Base-by-base conservation (phyloP, 805 yeast species). In the Yueomyces sinensis region DNA sequence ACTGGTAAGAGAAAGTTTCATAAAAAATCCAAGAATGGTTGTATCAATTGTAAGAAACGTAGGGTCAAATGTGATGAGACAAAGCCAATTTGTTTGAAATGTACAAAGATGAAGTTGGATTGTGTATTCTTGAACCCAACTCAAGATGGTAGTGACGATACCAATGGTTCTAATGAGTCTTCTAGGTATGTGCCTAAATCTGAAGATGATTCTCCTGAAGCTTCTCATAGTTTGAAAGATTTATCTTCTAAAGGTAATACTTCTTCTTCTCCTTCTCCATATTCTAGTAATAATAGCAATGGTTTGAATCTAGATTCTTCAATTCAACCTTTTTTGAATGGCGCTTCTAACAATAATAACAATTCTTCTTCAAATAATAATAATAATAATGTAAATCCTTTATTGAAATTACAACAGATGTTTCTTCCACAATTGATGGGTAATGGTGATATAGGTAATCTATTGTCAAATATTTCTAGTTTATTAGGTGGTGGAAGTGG, bases 31-130 rank as follows among this genome's bases (percentile, higher is more conserved):
- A 71, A 94, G 37, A 72, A 74, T 37, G 97, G 97, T 0, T 87
- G 97, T 59, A 70, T 76, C 28, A 82, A 93, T 2, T 87, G 97
- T 59, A 87, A 87, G 51, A 70, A 73, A 42, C 70, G 97, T 46
- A 65, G 96, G 34, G 95, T 89, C 29, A 87, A 87, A 53, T 87
- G 97, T 63, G 96, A 87, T 53, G 96, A 89, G 55, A 62, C 63
- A 1, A 79, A 75, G 40, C 96, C 96, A 1, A 52, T 63, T 6
- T 87, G 97, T 55, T 62, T 62, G 17, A 84, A 84, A 58, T 87
- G 97, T 58, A 58, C 64, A 32, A 76, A 84, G 41, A 72, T 87
- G 74, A 78, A 81, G 17, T 63, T 87, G 25, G 77, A 71, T 19
- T 87, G 97, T 58, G 69, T 78, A 3, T 86, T 81, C 13, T n/a